A percentile compares a stretch with the other conserved stretches of the same genome.
phyloP scores from a whole-genome alignment of 805 yeast genomes.

The Pichia rugopelliculosa region DNA sequence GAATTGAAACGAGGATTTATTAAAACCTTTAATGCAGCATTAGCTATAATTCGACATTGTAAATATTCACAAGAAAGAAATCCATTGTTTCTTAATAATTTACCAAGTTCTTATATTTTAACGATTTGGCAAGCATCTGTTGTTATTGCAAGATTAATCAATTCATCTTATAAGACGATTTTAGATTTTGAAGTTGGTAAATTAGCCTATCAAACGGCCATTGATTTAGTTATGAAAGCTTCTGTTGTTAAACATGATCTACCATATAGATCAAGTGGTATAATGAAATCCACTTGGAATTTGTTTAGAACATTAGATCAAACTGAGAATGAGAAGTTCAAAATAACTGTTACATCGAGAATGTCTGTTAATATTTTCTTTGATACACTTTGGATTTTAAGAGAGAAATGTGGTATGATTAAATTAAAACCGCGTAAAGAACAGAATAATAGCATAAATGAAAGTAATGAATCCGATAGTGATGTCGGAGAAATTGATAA shows the following conservation, averaged over 20 bases:
- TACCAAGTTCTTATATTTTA: slow-evolving; percentile 78
- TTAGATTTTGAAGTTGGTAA: slow-evolving; percentile 69
- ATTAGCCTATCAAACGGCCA: slow-evolving; percentile 58
- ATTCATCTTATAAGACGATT: slow-evolving; percentile 61
- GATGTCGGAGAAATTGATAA: slow-evolving; percentile 10
- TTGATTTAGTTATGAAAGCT: slow-evolving; percentile 63
- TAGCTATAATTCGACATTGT: slow-evolving; percentile 62
- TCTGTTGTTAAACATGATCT: slow-evolving; percentile 87
- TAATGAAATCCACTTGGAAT: slow-evolving; percentile 92
- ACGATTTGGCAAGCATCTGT: slow-evolving; percentile 91
- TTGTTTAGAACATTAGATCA: slow-evolving; percentile 63
- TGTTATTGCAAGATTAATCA: slow-evolving; percentile 68
- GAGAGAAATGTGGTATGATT: slow-evolving; percentile 86
- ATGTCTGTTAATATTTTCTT: slow-evolving; percentile 91
- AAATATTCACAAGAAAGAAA: slow-evolving; percentile 52
- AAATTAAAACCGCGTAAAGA: slow-evolving; percentile 37
- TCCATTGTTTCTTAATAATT: slow-evolving; percentile 57
- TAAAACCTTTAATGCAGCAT: slow-evolving; percentile 71
- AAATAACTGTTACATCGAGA: slow-evolving; percentile 65
- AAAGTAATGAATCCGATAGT: slow-evolving; percentile 14
- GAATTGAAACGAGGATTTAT: slow-evolving; percentile 70
- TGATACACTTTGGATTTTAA: slow-evolving; percentile 76
- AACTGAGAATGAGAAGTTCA: slow-evolving; percentile 32
- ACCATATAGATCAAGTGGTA: slow-evolving; percentile 87
- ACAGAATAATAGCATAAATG: slow-evolving; percentile 6